A percentile compares a stretch with the other conserved stretches of the same genome.
Conservation (phyloP, 768 basidiomycete genomes). For the Amyloporia xantha region DNA sequence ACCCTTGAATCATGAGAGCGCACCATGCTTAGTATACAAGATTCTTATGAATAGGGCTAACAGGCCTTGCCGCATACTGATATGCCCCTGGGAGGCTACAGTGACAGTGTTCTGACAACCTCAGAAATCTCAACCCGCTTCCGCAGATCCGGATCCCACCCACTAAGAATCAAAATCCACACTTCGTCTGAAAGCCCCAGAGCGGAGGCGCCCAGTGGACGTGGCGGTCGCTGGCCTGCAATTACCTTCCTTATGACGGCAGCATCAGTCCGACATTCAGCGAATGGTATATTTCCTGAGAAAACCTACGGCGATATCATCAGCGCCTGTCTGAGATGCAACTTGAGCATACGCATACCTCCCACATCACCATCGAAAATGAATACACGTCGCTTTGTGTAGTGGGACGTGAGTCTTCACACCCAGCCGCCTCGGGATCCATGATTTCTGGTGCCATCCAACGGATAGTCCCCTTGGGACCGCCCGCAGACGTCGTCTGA, state of each 20-base stretch:
- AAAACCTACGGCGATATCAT: background rate
- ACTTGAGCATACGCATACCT: slow-evolving; percentile 6
- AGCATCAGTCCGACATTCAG: background rate
- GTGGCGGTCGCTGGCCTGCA: background rate
- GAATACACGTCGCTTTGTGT: slow-evolving; percentile 15
- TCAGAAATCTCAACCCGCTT: background rate
- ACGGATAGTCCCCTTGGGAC: slow-evolving; percentile 7
- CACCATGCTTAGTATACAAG: too few species aligned
- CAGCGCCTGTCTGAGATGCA: too few species aligned
- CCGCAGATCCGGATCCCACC: slow-evolving; percentile 2
- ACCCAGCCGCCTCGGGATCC: background rate
- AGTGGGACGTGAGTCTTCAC: slow-evolving; percentile 1
- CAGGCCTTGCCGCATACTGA: too few species aligned
- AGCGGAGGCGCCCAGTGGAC: background rate
- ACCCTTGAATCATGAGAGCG: too few species aligned
- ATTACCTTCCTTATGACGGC: background rate
- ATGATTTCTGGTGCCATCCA: slow-evolving; percentile 20
- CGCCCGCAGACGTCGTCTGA: background rate
- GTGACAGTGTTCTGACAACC: too few species aligned
- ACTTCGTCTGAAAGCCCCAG: slow-evolving; percentile 1
- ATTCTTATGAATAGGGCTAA: too few species aligned
- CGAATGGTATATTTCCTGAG: slow-evolving; percentile 1
- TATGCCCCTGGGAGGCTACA: too few species aligned
- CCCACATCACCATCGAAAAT: slow-evolving; percentile 12
- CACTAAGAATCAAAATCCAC: slow-evolving; percentile 2